phyloP scores from a whole-genome alignment of 2,329 filamentous ascomycete species.

The Pyrenophora seminiperda region DNA sequence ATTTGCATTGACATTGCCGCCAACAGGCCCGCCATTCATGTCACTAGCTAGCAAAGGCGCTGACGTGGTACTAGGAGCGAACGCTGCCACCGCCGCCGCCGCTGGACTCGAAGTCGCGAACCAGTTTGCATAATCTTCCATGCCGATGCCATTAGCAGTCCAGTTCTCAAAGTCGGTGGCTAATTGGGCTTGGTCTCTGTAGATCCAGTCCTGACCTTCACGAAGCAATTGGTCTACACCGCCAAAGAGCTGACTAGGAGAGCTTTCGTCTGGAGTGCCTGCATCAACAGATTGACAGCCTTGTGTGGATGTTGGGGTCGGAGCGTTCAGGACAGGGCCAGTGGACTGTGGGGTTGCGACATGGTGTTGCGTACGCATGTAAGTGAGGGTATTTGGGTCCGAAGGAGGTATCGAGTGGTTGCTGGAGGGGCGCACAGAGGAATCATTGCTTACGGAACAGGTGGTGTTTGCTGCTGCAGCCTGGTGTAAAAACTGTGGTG shows the following conservation, averaged over 20 bases:
- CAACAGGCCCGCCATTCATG: conserved; percentile 28
- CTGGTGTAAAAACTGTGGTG: conserved; percentile 35
- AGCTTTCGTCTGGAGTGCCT: conserved; percentile 41
- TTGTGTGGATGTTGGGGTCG: conserved; percentile 32
- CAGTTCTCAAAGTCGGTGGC: conserved; percentile 68
- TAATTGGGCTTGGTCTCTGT: conserved; percentile 65
- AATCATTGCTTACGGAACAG: conserved; percentile 28
- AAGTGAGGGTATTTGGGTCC: conserved; percentile 37
- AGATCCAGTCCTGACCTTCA: conserved; percentile 67
- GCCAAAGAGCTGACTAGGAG: conserved; percentile 61
- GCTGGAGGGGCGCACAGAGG: conserved; percentile 35
- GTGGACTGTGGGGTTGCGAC: conserved; percentile 21
- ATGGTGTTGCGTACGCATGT: conserved; percentile 40
- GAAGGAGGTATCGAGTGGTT: conserved; percentile 40
- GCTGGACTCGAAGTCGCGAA: conserved; percentile 28
- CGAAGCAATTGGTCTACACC: conserved; percentile 65
- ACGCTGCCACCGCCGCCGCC: conserved; percentile 6
- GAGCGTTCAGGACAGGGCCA: conserved; percentile 21
- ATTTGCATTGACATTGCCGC: conserved; percentile 17
- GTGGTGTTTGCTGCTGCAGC: conserved; percentile 21
- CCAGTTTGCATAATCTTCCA: conserved; percentile 42
- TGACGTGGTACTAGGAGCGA: conserved; percentile 2
- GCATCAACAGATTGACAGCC: conserved; percentile 35
- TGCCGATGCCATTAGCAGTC: conserved; percentile 43
- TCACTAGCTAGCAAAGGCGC: conserved; percentile 5